Conservation (phyloP, 2,329 filamentous ascomycete genomes). For the Dryadomyces quercus-mongolicae region DNA sequence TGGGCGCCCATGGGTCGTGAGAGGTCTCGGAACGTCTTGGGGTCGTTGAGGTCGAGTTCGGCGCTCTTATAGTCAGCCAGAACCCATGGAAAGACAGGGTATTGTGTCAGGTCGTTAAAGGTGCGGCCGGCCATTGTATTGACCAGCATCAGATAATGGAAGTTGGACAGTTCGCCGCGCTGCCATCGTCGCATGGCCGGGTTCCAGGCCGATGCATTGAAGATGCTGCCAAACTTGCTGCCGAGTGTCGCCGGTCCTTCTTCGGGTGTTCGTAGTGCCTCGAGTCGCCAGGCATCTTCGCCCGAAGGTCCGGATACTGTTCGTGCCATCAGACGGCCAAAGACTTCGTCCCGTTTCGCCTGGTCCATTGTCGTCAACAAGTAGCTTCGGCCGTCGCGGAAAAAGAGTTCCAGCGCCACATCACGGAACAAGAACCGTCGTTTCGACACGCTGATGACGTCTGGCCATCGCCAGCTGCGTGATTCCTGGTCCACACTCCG, state of each 20-base stretch:
- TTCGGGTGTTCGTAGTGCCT: constrained; percentile 60
- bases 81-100: constrained; percentile 96
- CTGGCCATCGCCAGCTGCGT: constrained; percentile 85
- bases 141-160: constrained; percentile 96
- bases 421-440: constrained; percentile 90
- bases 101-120: constrained; percentile 96
- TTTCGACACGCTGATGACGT: constrained; percentile 92
- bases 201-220: constrained; percentile 70
- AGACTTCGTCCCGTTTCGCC: constrained; percentile 65
- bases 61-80: constrained; percentile 92
- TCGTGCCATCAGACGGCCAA: constrained; percentile 60
- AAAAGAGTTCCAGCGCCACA: constrained; percentile 94
- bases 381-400: constrained; percentile 92
- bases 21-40: constrained; percentile 76
- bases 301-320: constrained; percentile 61
- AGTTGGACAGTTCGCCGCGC: constrained; percentile 92
- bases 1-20: constrained; percentile 97
- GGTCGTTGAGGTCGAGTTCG: constrained; percentile 76
- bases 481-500: constrained; percentile 62
- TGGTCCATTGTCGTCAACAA: constrained; percentile 74
- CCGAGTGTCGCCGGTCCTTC: constrained; percentile 55
- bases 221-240: constrained; percentile 79
- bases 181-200: constrained; percentile 84
- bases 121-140: constrained; percentile 96
- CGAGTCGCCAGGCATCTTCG: constrained; percentile 86